These are phyloP conservation scores for Penicillium sclerotigenum DNA, from an alignment of 2,329 filamentous ascomycete species.

Conservation along the genomic window DNA sequence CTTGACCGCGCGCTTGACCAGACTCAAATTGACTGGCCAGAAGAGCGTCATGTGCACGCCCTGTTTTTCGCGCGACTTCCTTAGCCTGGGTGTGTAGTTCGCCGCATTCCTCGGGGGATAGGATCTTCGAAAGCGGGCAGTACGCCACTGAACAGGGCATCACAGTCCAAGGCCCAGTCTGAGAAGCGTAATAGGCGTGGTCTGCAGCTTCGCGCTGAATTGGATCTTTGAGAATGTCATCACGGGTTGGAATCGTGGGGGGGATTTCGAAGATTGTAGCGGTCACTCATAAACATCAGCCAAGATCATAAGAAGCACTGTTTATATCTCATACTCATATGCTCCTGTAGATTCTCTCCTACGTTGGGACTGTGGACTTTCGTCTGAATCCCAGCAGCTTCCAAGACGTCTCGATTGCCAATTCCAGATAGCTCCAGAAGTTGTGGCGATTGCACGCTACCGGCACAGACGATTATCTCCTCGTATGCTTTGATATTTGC, in stretches of 20 bases:
- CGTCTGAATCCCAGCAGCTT: slow-evolving; percentile 42
- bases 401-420: slow-evolving; percentile 48
- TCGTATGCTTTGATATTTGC: slow-evolving; percentile 34
- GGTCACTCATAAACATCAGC: slow-evolving; percentile 21
- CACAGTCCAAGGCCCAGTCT: slow-evolving; percentile 18
- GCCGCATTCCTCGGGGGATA: background rate
- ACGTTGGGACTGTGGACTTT: slow-evolving; percentile 47
- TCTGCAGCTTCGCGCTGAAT: slow-evolving; percentile 11
- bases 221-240: slow-evolving; percentile 13
- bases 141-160: slow-evolving; percentile 24
- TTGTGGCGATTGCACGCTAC: slow-evolving; percentile 56
- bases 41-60: slow-evolving; percentile 9
- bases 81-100: slow-evolving; percentile 2
- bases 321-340: slow-evolving; percentile 29
- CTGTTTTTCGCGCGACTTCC: slow-evolving; percentile 1
- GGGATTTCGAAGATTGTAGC: slow-evolving; percentile 34
- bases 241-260: slow-evolving; percentile 9
- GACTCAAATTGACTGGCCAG: slow-evolving; percentile 13
- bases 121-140: slow-evolving; percentile 13
- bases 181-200: slow-evolving; percentile 11
- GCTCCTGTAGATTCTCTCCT: slow-evolving; percentile 53
- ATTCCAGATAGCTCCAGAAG: slow-evolving; percentile 62
- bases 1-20: slow-evolving; percentile 38
- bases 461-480: slow-evolving; percentile 60
- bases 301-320: slow-evolving; percentile 30